These are phyloP conservation scores for Nemania sp. DNA, from an alignment of 2,329 filamentous ascomycete species.

Conservation along the genomic window DNA sequence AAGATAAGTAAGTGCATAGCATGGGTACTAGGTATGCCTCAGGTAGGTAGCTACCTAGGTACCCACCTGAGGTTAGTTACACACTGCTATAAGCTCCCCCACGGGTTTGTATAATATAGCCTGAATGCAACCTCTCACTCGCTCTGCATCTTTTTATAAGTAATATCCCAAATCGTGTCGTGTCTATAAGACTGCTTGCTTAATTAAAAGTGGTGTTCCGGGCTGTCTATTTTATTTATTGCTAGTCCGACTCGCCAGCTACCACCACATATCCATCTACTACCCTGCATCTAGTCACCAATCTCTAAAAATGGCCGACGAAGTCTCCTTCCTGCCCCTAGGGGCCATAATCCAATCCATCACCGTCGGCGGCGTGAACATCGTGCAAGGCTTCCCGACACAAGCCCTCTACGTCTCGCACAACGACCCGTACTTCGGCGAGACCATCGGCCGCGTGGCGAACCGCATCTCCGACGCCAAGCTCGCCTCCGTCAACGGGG, in stretches of 20 bases:
- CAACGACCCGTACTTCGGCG: slow-evolving; percentile 87
- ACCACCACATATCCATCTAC: too few species aligned
- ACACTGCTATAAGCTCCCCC: slow-evolving; percentile 16
- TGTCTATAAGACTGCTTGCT: not conserved
- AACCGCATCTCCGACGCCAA: slow-evolving; percentile 83
- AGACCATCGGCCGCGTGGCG: slow-evolving; percentile 87
- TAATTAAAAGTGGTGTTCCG: not conserved
- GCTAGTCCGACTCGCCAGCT: not conserved
- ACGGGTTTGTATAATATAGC: slow-evolving; percentile 31
- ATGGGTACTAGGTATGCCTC: too few species aligned
- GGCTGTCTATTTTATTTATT: not conserved
- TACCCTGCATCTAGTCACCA: not conserved
- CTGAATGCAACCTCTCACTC: slow-evolving; percentile 29
- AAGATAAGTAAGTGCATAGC: not conserved
- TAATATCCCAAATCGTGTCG: not conserved
- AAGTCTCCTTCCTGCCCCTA: slow-evolving; percentile 75
- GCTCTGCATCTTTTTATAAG: not conserved
- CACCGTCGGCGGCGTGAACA: slow-evolving; percentile 81
- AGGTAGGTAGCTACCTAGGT: not conserved
- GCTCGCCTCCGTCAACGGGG: slow-evolving; percentile 77
- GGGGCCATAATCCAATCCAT: slow-evolving; percentile 87
- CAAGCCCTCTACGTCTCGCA: slow-evolving; percentile 79
- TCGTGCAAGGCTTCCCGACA: slow-evolving; percentile 86
- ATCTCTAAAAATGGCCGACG: slow-evolving; percentile 52
- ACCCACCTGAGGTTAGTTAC: not conserved